Percentiles rank a stretch among this genome's conserved stretches.
Evolutionary conservation across 169 alveolate species (phyloP).

Genomic region (Plasmodium cynomolgi): DNA sequence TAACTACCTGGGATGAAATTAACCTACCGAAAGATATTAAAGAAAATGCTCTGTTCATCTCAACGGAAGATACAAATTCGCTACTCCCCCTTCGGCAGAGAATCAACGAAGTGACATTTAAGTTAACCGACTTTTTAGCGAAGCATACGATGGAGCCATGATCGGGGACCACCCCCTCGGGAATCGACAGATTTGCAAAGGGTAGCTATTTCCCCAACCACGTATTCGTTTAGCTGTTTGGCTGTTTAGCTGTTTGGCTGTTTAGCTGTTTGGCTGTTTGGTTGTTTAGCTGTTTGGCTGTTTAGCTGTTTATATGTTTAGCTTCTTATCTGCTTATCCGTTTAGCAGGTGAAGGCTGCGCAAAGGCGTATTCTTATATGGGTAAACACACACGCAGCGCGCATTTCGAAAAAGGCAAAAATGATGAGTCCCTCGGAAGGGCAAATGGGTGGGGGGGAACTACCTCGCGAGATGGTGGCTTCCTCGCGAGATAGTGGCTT

Average conservation of each 20-base stretch:
- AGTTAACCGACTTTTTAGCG: slow-evolving; percentile 26
- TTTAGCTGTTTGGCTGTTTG: background rate
- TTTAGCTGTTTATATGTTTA: background rate
- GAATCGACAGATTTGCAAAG: background rate
- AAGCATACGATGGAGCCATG: slow-evolving; percentile 42
- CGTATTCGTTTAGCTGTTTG: background rate
- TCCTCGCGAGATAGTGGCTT: background rate
- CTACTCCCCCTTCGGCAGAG: slow-evolving; percentile 45
- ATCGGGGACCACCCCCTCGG: background rate
- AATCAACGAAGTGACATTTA: slow-evolving; percentile 56
- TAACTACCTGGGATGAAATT: slow-evolving; percentile 23
- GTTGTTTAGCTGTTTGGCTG: too few relatives aligned
- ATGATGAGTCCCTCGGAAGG: background rate
- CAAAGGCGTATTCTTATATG: background rate
- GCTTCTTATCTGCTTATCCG: background rate
- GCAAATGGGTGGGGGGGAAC: background rate
- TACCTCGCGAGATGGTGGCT: background rate
- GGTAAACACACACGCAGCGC: background rate
- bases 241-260: background rate
- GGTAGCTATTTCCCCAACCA: background rate
- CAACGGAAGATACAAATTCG: slow-evolving; percentile 50
- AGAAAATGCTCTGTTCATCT: slow-evolving; percentile 56
- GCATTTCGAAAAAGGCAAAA: background rate
- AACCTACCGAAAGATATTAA: slow-evolving; percentile 54
- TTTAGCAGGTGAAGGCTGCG: background rate